Evolutionary conservation across 2,329 filamentous ascomycete species (phyloP), one percentile per base, ranked within the genome.

Genomic region (Colletotrichum sp.): DNA sequence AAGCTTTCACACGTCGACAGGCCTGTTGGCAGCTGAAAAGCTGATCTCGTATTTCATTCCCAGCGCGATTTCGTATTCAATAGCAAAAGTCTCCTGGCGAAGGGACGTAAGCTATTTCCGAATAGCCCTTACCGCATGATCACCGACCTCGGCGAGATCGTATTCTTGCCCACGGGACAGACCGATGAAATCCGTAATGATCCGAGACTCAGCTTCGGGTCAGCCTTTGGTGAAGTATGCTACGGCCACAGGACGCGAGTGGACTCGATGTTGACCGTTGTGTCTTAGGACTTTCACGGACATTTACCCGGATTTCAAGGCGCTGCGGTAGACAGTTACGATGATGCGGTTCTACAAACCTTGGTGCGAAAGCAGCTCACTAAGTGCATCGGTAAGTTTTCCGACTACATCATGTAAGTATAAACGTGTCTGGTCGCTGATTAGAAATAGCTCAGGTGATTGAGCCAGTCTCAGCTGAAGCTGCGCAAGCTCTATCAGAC

Each of bases 391-490:
- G n/a, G 44, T 52, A 21, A 12, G n/a, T 13, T 21, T 5, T 0
- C n/a, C n/a, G n/a, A 13, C 44, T 52, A 3, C 10, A 13, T 7
- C 0, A 7, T 1, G 10, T 0, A 3, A 0, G 9, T n/a, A 0
- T n/a, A 6, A 21, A 52, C 0, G 3, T 24, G 6, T 52, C 10
- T 52, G n/a, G 44, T 52, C 10, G 0, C n/a, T 52, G 44, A 52
- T 52, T 3, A 1, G 10, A 21, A 49, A 10, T 49, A 52, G 44
- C n/a, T 1, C 44, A 52, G n/a, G 44, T 52, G 12, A 24, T 52
- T 13, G n/a, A 52, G 44, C 44, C 44, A 4, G 44, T 52, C n/a
- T 52, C 44, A 21, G n/a, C 44, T 52, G 44, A 52, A 24, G 44
- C 44, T 21, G 44, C 44, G 0, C 44, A 52, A 52, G 44, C n/a